Base-by-base conservation (phyloP, 495 filamentous ascomycete species). In the Penicillium coprophilum region DNA sequence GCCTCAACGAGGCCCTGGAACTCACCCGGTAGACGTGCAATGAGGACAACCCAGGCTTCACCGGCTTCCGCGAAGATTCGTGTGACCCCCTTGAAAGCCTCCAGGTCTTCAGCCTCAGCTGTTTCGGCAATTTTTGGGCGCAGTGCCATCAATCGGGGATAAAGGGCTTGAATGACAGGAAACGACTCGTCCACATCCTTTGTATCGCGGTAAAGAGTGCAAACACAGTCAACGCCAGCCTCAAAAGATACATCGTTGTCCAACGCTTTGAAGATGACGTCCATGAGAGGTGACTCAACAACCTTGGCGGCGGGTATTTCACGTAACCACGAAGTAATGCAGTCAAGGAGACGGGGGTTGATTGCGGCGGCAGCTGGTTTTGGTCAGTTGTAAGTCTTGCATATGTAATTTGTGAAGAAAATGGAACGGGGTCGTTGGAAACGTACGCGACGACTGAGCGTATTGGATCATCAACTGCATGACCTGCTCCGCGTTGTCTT, bases 261-360 rank as follows among this genome's bases (percentile, higher is more conserved):
- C 41, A 97, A 71, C 2, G 89, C 91, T 58, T 85, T 80, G 62
- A 97, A 77, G 24, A 97, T 84, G 15, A 89, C 81, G 59, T 90
- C 84, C 63, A 99, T 80, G 50, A 99, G 77, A 8, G 90, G 87
- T 11, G 93, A 96, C 57, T 87, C 87, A 51, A 95, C 89, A 49
- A 99, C 84, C 55, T 89, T 85, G 46, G 81, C 80, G 28, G 95
- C 82, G 3, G 92, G 89, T 15, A 97, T 87, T 72, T 99, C 94
- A 41, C 90, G 85, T 53, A 96, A 78, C 94, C 94, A 99, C 20
- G 95, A 97, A 24, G 90, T 94, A 56, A 97, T 91, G 69, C 95
- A 97, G 53, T 96, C 89, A 49, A 97, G 81, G 13, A 99, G 82
- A 65, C 90, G 90, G 2, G 94, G 94, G 61, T 96, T 96, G 21